phyloP scores from a whole-genome alignment of 2,329 filamentous ascomycete species.

The Paracamarosporium sp. region DNA sequence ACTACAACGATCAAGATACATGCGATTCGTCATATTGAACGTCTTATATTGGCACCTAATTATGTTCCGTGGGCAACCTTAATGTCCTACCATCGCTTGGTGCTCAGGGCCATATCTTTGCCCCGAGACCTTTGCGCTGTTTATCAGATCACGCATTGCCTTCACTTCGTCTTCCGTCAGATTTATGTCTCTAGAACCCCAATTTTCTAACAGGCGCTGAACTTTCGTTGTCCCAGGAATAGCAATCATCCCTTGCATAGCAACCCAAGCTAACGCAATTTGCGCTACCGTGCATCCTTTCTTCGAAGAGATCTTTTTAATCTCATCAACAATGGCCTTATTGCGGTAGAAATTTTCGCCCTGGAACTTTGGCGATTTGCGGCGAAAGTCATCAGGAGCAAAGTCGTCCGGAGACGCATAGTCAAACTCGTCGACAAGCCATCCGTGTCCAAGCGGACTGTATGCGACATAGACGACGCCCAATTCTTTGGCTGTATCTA shows the following conservation, averaged over 20 bases:
- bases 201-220: not conserved
- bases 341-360: constrained; percentile 36
- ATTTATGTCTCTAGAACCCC: too few relatives aligned
- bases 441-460: constrained; percentile 37
- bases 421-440: constrained; percentile 11
- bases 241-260: constrained; percentile 20
- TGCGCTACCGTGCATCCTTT: constrained; percentile 64
- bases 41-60: too few relatives aligned
- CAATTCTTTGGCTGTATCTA: constrained; percentile 46
- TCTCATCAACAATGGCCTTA: constrained; percentile 22
- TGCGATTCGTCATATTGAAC: too few relatives aligned
- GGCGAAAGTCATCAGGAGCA: constrained; percentile 6
- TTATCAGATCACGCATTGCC: too few relatives aligned
- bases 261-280: constrained; percentile 51
- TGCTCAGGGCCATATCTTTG: too few relatives aligned
- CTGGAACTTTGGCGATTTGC: constrained; percentile 44
- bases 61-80: too few relatives aligned
- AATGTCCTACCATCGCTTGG: too few relatives aligned
- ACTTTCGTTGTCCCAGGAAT: not conserved
- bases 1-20: too few relatives aligned
- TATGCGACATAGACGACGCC: constrained; percentile 39
- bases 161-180: too few relatives aligned
- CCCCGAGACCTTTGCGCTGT: too few relatives aligned
- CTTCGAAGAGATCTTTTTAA: constrained; percentile 25
- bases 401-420: constrained; percentile 54